These are phyloP conservation scores for Microbotryomycetes sp. DNA, from an alignment of 1,284 basidiomycete genomes.

Conservation along the genomic window DNA sequence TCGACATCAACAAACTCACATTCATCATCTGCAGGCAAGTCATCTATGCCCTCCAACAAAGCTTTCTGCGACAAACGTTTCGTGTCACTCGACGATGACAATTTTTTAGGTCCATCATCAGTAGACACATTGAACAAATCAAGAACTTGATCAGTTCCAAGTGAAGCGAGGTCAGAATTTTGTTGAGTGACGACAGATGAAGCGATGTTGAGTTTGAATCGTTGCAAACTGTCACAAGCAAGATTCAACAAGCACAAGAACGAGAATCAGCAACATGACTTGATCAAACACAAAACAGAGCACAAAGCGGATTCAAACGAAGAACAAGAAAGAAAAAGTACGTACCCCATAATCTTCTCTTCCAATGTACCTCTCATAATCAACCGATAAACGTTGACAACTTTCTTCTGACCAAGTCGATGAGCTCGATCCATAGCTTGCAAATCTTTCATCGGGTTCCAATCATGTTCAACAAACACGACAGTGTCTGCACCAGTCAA, in stretches of 20 bases:
- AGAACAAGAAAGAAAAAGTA: conserved; percentile 1
- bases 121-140: conserved; percentile 63
- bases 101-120: conserved; percentile 6
- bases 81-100: conserved; percentile 15
- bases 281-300: conserved; percentile 5
- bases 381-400: conserved; percentile 96
- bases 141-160: conserved; percentile 95
- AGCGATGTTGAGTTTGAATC: conserved; percentile 98
- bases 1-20: conserved; percentile 1
- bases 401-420: conserved; percentile 96
- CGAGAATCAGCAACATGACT: conserved; percentile 1
- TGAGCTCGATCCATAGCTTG: conserved; percentile 99
- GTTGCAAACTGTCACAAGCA: conserved; percentile 62
- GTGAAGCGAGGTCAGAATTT: conserved; percentile 83
- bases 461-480: conserved; percentile 99
- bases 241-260: too few relatives aligned
- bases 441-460: conserved; percentile 99
- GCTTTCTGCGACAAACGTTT: conserved; percentile 43
- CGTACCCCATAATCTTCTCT: conserved; percentile 99
- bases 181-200: conserved; percentile 96
- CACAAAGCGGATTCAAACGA: background rate
- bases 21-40: conserved; percentile 41
- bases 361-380: conserved; percentile 96
- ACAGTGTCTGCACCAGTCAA: conserved; percentile 98
- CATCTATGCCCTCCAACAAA: conserved; percentile 42